Conservation (phyloP, 2,329 filamentous ascomycete species). For the Ilyonectria mors-panacis region DNA sequence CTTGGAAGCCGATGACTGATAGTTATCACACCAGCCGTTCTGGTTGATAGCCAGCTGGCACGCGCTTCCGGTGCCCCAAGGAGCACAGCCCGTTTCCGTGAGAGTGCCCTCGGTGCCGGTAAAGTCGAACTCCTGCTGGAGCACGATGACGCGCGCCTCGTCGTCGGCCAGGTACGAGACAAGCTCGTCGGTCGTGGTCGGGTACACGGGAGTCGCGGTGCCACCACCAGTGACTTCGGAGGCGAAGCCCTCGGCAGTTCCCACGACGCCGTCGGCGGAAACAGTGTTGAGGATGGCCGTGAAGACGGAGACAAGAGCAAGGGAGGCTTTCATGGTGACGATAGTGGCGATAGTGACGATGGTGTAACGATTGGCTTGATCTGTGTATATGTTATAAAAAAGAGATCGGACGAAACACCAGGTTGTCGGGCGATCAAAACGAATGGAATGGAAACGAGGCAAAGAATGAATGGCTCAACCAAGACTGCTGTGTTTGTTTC, state of each 20-base stretch:
- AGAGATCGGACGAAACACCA: slow-evolving; percentile 11
- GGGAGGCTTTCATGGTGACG: slow-evolving; percentile 1
- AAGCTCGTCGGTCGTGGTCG: slow-evolving; percentile 67
- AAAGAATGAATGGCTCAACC: not conserved
- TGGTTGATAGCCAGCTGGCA: slow-evolving; percentile 73
- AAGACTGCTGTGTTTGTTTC: not conserved
- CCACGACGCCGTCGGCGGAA: slow-evolving; percentile 45
- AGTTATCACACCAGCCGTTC: slow-evolving; percentile 70
- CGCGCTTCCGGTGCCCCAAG: slow-evolving; percentile 64
- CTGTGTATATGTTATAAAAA: not conserved
- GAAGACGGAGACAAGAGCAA: slow-evolving; percentile 3
- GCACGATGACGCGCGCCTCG: slow-evolving; percentile 68
- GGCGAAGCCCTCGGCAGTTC: slow-evolving; percentile 58
- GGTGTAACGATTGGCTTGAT: not conserved
- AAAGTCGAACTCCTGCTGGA: slow-evolving; percentile 70
- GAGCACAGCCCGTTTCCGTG: slow-evolving; percentile 68
- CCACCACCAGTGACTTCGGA: slow-evolving; percentile 74
- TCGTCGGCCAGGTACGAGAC: slow-evolving; percentile 69
- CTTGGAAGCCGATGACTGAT: slow-evolving; percentile 63
- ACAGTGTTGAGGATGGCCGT: not conserved
- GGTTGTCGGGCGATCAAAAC: slow-evolving; percentile 2
- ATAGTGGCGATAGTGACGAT: not conserved
- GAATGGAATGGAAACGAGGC: not conserved
- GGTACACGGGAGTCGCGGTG: slow-evolving; percentile 65
- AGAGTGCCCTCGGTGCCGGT: slow-evolving; percentile 66